These are phyloP conservation scores for Teunomyces barrocoloradensis DNA, from an alignment of 805 yeast genomes.

Conservation along the genomic window DNA sequence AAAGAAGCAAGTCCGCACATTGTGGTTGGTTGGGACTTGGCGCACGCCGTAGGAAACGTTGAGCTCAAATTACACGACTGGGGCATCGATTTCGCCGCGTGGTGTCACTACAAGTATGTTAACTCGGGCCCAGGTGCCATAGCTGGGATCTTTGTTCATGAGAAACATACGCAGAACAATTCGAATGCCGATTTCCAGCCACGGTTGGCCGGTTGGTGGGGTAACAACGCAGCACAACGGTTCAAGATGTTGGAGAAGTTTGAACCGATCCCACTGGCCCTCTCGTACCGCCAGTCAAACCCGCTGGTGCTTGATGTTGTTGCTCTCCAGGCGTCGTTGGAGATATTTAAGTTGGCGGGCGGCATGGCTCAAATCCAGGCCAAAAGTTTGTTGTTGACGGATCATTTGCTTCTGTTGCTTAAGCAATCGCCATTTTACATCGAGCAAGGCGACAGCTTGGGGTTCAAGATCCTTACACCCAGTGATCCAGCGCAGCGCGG, in stretches of 20 bases:
- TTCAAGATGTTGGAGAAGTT: constrained; percentile 78
- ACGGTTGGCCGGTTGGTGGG: constrained; percentile 97
- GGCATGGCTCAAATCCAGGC: constrained; percentile 58
- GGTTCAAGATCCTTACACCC: constrained; percentile 78
- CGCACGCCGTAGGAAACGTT: constrained; percentile 92
- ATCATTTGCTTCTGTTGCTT: constrained; percentile 50
- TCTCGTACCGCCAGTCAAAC: constrained; percentile 86
- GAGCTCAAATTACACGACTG: constrained; percentile 76
- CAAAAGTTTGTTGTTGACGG: constrained; percentile 59
- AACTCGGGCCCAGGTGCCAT: constrained; percentile 94
- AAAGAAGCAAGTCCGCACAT: constrained; percentile 42
- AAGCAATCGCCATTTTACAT: constrained; percentile 46
- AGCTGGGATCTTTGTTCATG: constrained; percentile 81
- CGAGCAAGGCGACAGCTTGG: constrained; percentile 21
- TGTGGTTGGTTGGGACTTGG: constrained; percentile 89
- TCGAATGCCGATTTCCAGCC: constrained; percentile 44
- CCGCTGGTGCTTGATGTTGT: constrained; percentile 87
- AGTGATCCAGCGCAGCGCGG: constrained; percentile 57
- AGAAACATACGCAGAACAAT: constrained; percentile 37
- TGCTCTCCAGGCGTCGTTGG: constrained; percentile 63
- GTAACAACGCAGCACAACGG: constrained; percentile 66
- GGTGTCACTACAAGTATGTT: constrained; percentile 91
- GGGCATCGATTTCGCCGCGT: constrained; percentile 89
- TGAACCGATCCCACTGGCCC: constrained; percentile 80
- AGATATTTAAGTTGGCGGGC: constrained; percentile 56